Base-by-base conservation (phyloP, 2,329 filamentous ascomycete species). In the Neospermospora avenae region DNA sequence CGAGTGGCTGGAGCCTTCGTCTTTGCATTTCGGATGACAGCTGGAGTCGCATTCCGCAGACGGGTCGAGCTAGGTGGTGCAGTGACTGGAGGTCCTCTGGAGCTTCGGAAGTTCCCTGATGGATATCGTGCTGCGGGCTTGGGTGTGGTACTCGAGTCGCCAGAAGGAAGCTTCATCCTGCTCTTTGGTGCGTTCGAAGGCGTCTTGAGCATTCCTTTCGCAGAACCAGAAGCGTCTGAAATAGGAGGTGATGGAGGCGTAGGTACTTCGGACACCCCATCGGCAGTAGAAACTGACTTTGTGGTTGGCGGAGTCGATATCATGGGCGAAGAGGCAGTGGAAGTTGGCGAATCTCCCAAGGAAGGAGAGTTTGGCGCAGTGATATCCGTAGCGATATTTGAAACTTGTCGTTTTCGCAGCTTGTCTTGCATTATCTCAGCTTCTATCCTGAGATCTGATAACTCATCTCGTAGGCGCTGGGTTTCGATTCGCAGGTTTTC, bases 381-480 rank as follows among this genome's bases (percentile, higher is more conserved):
- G n/a, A 86, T 74, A 69, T 87, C 83, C 62, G 84, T 87, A 13
- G 83, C 83, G 55, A 87, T 80, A 63, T 78, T 73, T 41, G 83
- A 84, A 22, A 87, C 73, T 67, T 86, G 83, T 52, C 84, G 81
- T 74, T 93, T 89, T 72, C 90, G 90, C 71, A 98, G 80, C 81
- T 97, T 98, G 80, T 96, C 91, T 71, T 95, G 89, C 70, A 93
- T 84, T 70, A 99, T 95, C 72, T 98, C 95, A 62, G 89, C 88
- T 76, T 99, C 95, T 64, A 99, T 91, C 79, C 91, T 96, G 67
- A 97, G 82, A 73, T 99, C 95, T 5, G 90, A 89, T 13, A 98
- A 80, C 74, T 99, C 95, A 71, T 97, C 93, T 41, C 91, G 87
- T 63, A 98, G 78, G 53, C 93, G 84, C 76, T 99, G 95, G 10